Base-by-base conservation (phyloP, 2,329 filamentous ascomycete species). In the Aspergillus sp. region DNA sequence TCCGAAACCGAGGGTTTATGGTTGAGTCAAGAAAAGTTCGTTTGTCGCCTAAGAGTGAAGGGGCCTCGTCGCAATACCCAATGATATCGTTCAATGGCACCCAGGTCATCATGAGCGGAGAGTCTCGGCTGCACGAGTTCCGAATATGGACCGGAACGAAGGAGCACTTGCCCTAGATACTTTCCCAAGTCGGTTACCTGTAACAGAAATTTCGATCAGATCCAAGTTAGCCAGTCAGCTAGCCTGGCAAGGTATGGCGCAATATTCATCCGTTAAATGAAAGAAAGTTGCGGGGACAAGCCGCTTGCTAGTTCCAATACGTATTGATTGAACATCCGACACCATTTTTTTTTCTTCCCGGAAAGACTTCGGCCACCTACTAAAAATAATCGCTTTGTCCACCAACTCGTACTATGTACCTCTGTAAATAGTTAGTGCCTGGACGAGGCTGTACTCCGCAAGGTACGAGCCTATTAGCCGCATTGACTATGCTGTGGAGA, bases 31-130 rank as follows among this genome's bases (percentile, higher is more conserved):
- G 12, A 12, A 19, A 20, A 20, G 37, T 12, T 39, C 17, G 37
- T 39, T 39, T 39, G 37, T 39, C 17, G 17, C 17, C 17, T 47
- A 25, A 45, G 45, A 47, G 45, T 46, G 27, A 32, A 33, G 44
- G 45, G 48, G 42, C 43, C 32, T 50, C 41, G 25, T 41, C 37
- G 45, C 45, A 44, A 15, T 46, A 38, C 19, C 49, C 46, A 51
- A 41, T 49, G 15, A 30, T 19, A 30, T 48, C 4, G 23, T 12
- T 25, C 20, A n/a, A 35, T n/a, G 7, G n/a, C 32, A 42, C 25
- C 12, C 35, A 35, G 15, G 25, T 27, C 22, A 17, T 23, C 19
- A 19, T 47, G n/a, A 35, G 20, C 19, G 20, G 17, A 37, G 13
- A n/a, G 25, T 45, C 7, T 35, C 33, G 33, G 37, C 37, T 39